phyloP scores from a whole-genome alignment of 441 rosid species.

The Arabidopsis hybrid region DNA sequence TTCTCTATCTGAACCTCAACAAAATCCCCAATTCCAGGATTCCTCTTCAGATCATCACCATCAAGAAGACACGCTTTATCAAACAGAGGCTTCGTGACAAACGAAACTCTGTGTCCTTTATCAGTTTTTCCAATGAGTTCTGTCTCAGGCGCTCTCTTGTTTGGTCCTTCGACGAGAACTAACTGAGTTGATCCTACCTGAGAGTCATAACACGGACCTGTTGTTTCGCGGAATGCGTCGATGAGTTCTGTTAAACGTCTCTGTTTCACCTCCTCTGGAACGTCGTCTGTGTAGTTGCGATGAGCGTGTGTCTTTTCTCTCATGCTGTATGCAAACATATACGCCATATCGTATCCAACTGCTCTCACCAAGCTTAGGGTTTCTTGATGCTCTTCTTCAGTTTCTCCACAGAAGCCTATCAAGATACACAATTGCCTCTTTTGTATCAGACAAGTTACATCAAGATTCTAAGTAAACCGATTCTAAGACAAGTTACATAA shows the following conservation, averaged over 20 bases:
- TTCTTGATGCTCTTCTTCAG: constrained; percentile 86
- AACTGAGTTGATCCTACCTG: constrained; percentile 79
- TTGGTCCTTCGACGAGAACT: constrained; percentile 89
- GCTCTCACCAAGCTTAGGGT: constrained; percentile 71
- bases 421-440: background rate
- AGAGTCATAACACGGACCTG: constrained; percentile 75
- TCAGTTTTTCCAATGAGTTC: constrained; percentile 91
- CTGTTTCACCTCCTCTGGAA: constrained; percentile 85
- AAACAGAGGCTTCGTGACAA: constrained; percentile 54
- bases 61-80: constrained; percentile 43
- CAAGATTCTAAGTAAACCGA: background rate
- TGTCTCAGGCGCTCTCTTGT: constrained; percentile 83
- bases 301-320: constrained; percentile 94
- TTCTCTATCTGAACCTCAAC: constrained; percentile 74
- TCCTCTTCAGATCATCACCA: constrained; percentile 40
- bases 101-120: constrained; percentile 81
- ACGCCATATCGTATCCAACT: constrained; percentile 91
- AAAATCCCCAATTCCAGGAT: constrained; percentile 74
- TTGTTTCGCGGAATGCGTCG: constrained; percentile 76
- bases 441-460: background rate
- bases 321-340: constrained; percentile 98
- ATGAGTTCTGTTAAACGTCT: constrained; percentile 87
- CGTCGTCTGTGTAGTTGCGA: constrained; percentile 74
- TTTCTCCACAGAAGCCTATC: constrained; percentile 93
- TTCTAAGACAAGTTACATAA: background rate